Evolutionary conservation across 768 basidiomycete genomes (phyloP), one percentile per base, ranked within the genome.

Genomic region (Coprinopsis cinerea): DNA sequence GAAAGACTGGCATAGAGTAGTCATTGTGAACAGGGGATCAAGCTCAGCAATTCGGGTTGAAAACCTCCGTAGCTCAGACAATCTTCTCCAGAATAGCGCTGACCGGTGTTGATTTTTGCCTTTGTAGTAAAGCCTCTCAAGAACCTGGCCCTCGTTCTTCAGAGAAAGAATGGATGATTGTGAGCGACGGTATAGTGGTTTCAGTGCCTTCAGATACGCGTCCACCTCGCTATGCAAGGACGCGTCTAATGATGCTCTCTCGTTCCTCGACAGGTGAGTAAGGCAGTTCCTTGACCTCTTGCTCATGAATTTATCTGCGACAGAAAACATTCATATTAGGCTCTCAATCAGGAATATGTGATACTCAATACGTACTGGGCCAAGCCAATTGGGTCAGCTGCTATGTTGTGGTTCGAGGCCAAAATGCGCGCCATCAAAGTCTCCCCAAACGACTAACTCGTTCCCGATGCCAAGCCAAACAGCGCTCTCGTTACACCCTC

Each of bases 51-150:
- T 41, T 27, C 73, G 67, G 26, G 65, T 63, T 18, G 72, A 71
- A 56, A 76, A 78, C 47, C 79, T 73, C 53, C 83, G 72, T 17
- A 83, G 69, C 59, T 90, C 89, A 9, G 61, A 57, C 14, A 84
- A 68, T 25, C 79, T 79, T 57, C 76, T 71, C 84, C 86, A 90
- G 62, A 88, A 88, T 10, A 88, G 64, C 22, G 83, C 76, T 2
- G 71, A 60, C 25, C 80, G 75, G 60, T 87, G 85, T 58, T 92
- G 88, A 55, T 89, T 91, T 59, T 85, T 88, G 54, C 79, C 81
- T 57, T 87, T 88, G 67, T 91, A 90, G 61, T 82, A 83, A 1
- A 90, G 61, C 52, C 83, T 72, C 56, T 83, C 79, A 28, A 90
- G 68, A 17, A 86, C 63, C 45, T 75, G 75, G 4, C 79, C 61